Evolutionary conservation across 345 rosid species (phyloP).

Genomic region (Aquilaria malaccensis): DNA sequence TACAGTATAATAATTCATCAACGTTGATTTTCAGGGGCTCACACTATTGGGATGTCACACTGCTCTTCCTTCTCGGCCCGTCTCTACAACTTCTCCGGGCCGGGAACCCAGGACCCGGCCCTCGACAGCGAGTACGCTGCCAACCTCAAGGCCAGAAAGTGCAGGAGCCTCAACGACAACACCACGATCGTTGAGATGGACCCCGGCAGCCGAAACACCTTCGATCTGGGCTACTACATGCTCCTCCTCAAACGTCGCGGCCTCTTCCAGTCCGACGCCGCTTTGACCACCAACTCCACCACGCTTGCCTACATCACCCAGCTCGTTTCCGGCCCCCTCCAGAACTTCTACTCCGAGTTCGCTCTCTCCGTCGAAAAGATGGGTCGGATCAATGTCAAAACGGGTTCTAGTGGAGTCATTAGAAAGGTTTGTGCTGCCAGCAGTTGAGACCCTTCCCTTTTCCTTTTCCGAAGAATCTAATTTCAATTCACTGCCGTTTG

Average conservation of each 20-base stretch:
- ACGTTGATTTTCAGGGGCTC: no score
- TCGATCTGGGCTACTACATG: slow-evolving; percentile 64
- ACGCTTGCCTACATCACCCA: slow-evolving; percentile 39
- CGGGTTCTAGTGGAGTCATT: slow-evolving; percentile 61
- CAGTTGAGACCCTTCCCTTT: slow-evolving; percentile 17
- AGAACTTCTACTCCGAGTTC: slow-evolving; percentile 49
- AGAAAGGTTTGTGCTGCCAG: slow-evolving; percentile 72
- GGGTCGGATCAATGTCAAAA: slow-evolving; percentile 59
- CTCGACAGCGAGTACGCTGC: slow-evolving; percentile 66
- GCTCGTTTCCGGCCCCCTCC: slow-evolving; percentile 39
- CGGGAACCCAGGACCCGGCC: slow-evolving; percentile 56
- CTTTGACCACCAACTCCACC: slow-evolving; percentile 45
- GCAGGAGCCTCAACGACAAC: slow-evolving; percentile 48
- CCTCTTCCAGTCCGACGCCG: slow-evolving; percentile 67
- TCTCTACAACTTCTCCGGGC: slow-evolving; percentile 68
- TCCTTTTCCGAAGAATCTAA: no score
- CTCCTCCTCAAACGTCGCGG: slow-evolving; percentile 61
- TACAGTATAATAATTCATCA: no score
- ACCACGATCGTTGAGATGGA: slow-evolving; percentile 69
- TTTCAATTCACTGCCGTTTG: no score
- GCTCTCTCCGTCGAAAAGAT: slow-evolving; percentile 72
- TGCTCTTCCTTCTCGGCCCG: slow-evolving; percentile 50
- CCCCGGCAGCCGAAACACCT: slow-evolving; percentile 65
- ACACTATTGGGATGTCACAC: slow-evolving; percentile 70
- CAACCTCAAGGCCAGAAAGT: slow-evolving; percentile 57